Evolutionary conservation across 306 rosid species (phyloP).

Genomic region (Cucumis hystrix): DNA sequence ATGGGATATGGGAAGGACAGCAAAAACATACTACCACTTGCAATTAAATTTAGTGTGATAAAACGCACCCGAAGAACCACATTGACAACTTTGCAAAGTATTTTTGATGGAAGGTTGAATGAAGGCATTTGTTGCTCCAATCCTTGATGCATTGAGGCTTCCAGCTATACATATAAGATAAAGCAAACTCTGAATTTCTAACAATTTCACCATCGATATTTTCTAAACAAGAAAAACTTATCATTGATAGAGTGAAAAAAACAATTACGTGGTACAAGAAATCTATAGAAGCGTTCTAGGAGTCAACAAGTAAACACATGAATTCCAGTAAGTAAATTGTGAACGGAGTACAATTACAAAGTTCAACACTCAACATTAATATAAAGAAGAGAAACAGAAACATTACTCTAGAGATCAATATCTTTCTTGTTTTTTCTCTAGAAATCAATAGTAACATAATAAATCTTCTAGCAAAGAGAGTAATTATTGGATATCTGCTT

Average conservation of each 20-base stretch:
- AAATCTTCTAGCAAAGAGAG: background rate
- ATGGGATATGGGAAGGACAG: background rate
- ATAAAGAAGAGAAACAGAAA: background rate
- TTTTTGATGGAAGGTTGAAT: constrained; percentile 78
- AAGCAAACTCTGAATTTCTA: background rate
- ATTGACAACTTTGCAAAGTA: constrained; percentile 83
- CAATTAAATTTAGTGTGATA: constrained; percentile 7
- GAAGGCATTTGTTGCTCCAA: constrained; percentile 95
- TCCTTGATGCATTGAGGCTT: constrained; percentile 96
- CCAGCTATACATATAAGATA: constrained; percentile 39
- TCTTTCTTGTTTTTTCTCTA: no score
- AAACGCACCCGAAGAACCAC: constrained; percentile 70
- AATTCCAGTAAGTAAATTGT: background rate
- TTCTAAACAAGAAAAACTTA: background rate
- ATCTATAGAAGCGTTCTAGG: background rate
- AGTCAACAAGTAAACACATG: background rate
- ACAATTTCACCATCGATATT: background rate
- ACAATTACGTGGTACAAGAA: background rate
- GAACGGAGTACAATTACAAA: background rate
- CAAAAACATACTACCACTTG: background rate
- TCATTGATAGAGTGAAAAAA: background rate
- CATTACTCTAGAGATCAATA: background rate
- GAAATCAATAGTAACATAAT: no score
- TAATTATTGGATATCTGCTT: background rate
- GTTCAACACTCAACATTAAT: background rate